Base-by-base conservation (phyloP, 2,329 filamentous ascomycete genomes). In the Fusarium fracticaudum region DNA sequence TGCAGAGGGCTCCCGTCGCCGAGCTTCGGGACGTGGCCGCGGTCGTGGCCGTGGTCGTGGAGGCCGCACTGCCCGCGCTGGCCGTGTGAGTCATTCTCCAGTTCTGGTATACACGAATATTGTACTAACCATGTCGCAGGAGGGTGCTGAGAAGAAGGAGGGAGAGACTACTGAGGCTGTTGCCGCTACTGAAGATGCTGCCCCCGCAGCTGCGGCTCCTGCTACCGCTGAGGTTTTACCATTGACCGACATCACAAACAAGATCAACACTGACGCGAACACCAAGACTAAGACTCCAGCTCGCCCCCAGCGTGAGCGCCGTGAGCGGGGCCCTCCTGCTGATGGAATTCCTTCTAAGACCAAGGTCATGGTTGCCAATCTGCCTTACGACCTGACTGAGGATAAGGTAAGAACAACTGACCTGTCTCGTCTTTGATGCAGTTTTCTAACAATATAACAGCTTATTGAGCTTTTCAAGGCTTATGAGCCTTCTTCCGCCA, bases 361-460 rank as follows among this genome's bases (percentile, higher is more conserved):
- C 86, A 99, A 99, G 93, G 94, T 99, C 86, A 99, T 99, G 96
- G 96, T 99, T 81, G 96, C 96, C 82, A 99, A 99, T 89, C 91
- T 99, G 74, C 96, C 96, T 60, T 99, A 99, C 83, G 96, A 99
- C 87, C 90, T 98, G 84, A 96, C 93, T 80, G 96, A 99, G 88
- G 95, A 98, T 81, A 97, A 96, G 91, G 96, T 97, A 86, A 64
- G 86, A 64, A 72, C 77, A 89, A 18, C 37, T 38, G 37, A 12
- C 51, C 18, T 22, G n/a, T n/a, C 37, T 59, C n/a, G 29, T 17
- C 26, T 44, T 40, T 15, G 12, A 37, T 41, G n/a, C 29, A 11
- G 12, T 29, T n/a, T 60, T 40, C 79, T 82, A 63, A 81, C 78
- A 44, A 18, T 14, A 4, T 41, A 74, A 80, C 74, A 98, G 96